Conservation (phyloP, 768 basidiomycete genomes). For the Termitomyces sp. region DNA sequence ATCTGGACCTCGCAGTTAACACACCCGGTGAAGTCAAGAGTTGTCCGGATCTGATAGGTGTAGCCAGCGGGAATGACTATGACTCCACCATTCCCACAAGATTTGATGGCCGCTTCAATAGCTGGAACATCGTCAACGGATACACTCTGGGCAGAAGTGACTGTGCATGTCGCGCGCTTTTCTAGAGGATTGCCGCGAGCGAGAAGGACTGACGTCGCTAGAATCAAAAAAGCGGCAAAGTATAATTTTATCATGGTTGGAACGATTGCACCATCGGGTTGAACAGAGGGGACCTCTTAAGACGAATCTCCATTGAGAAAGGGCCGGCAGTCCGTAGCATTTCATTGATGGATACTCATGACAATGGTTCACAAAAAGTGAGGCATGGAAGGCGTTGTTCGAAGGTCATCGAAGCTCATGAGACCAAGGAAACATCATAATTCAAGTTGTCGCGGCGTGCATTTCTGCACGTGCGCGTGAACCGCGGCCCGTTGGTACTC, state of each 20-base stretch:
- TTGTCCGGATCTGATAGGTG: constrained; percentile 22
- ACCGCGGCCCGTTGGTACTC: background rate
- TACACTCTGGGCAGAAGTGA: constrained; percentile 19
- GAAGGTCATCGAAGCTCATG: background rate
- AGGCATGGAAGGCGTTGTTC: background rate
- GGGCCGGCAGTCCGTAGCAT: background rate
- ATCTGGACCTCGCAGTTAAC: constrained; percentile 25
- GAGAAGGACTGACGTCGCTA: background rate
- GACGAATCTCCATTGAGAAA: background rate
- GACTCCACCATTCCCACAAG: constrained; percentile 27
- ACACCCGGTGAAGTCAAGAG: constrained; percentile 26
- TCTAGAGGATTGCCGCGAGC: constrained; percentile 8
- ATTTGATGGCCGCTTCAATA: constrained; percentile 24
- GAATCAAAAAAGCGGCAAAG: constrained; percentile 1
- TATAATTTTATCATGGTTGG: background rate
- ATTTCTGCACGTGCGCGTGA: too few species aligned
- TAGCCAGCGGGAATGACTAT: constrained; percentile 26
- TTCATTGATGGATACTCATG: background rate
- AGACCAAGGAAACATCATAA: background rate
- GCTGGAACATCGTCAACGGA: constrained; percentile 27
- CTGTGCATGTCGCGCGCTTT: constrained; percentile 26
- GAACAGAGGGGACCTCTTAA: background rate
- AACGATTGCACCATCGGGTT: background rate
- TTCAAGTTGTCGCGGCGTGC: too few species aligned
- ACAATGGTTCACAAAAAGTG: background rate